Conservation (phyloP, 2,329 filamentous ascomycete species). For the Tympanopsis confertula region DNA sequence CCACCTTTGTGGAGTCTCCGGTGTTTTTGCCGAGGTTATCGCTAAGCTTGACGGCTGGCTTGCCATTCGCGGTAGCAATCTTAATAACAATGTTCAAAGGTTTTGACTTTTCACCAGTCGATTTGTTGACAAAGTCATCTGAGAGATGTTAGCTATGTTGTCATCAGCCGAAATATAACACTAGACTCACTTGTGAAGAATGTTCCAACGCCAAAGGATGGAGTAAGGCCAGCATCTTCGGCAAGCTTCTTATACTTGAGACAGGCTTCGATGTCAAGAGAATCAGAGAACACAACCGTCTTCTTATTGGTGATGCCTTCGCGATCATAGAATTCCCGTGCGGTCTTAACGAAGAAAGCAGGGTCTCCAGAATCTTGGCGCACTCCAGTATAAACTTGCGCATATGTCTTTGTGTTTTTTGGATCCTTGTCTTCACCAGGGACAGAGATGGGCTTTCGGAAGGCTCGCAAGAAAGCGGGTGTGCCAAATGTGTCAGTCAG, state of each 20-base stretch:
- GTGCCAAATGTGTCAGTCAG: slow-evolving; percentile 62
- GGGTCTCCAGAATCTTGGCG: slow-evolving; percentile 66
- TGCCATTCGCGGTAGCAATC: slow-evolving; percentile 71
- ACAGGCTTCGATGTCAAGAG: slow-evolving; percentile 80
- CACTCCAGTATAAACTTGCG: slow-evolving; percentile 55
- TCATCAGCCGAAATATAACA: not conserved
- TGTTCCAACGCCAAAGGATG: slow-evolving; percentile 88
- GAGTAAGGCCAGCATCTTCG: slow-evolving; percentile 68
- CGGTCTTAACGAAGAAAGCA: slow-evolving; percentile 50
- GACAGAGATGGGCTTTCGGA: slow-evolving; percentile 26
- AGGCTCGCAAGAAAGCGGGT: slow-evolving; percentile 50
- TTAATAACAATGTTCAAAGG: slow-evolving; percentile 98
- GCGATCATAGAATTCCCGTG: slow-evolving; percentile 28
- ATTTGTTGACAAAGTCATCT: slow-evolving; percentile 68
- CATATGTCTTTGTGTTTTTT: slow-evolving; percentile 37
- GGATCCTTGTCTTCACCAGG: slow-evolving; percentile 10
- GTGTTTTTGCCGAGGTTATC: slow-evolving; percentile 92
- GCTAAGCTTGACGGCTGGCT: slow-evolving; percentile 82
- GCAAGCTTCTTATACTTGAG: slow-evolving; percentile 79
- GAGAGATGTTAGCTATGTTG: slow-evolving; percentile 11
- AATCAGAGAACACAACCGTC: slow-evolving; percentile 69
- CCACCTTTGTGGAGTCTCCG: slow-evolving; percentile 67
- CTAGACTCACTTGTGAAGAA: slow-evolving; percentile 61
- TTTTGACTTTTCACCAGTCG: slow-evolving; percentile 68
- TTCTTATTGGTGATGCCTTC: slow-evolving; percentile 7